These are phyloP conservation scores for Phialocephala sp. DNA, from an alignment of 2,329 filamentous ascomycete genomes.

Conservation along the genomic window DNA sequence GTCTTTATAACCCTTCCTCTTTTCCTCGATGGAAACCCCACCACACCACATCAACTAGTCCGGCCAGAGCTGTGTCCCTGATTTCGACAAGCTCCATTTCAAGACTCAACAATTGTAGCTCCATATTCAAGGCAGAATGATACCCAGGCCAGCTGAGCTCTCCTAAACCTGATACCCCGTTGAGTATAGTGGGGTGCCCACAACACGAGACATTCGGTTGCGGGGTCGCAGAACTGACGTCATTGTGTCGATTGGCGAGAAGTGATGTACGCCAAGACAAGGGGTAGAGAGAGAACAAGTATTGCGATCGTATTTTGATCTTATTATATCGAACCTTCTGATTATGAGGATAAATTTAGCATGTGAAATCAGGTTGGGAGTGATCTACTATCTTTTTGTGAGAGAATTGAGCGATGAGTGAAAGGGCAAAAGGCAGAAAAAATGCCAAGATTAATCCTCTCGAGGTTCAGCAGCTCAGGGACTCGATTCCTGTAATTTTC, in stretches of 20 bases:
- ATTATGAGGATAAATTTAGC: not conserved
- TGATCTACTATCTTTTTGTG: no score
- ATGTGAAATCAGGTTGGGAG: not conserved
- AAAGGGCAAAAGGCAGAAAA: not conserved
- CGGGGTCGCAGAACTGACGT: constrained; percentile 6
- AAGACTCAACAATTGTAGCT: not conserved
- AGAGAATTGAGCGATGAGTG: not conserved
- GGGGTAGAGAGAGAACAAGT: not conserved
- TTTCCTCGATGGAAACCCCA: not conserved
- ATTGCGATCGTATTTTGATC: not conserved
- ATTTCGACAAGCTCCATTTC: not conserved
- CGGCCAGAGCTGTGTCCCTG: not conserved
- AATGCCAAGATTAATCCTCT: no score
- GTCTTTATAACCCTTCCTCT: constrained; percentile 11
- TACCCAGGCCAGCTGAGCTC: constrained; percentile 8
- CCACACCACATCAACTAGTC: not conserved
- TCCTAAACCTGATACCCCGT: not conserved
- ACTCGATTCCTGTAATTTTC: no score
- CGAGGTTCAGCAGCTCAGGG: not conserved
- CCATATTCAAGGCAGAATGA: not conserved
- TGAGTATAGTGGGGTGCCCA: not conserved
- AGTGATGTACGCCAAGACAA: constrained; percentile 11
- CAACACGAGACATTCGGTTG: constrained; percentile 7
- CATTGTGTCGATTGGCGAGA: constrained; percentile 10
- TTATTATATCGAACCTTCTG: not conserved